Conservation (phyloP, 768 basidiomycete genomes). For the Rhodotorula sphaerocarpa region DNA sequence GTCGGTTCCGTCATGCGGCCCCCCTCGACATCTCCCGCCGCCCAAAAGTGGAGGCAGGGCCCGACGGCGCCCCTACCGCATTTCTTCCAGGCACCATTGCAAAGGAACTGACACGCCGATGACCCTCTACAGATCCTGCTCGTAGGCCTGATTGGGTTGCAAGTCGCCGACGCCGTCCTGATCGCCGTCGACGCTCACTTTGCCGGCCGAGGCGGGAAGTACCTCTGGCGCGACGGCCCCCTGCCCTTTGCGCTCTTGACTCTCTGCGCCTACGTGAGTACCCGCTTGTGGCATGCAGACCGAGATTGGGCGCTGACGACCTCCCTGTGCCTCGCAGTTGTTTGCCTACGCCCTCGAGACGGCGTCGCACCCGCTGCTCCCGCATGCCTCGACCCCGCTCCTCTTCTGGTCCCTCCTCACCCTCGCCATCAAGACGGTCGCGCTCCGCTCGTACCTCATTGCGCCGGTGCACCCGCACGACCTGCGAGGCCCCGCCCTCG, state of each 20-base stretch:
- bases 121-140: not conserved
- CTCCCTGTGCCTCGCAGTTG: slow-evolving; percentile 1
- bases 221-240: not conserved
- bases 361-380: slow-evolving; percentile 30
- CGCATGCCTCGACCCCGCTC: slow-evolving; percentile 48
- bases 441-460: slow-evolving; percentile 54
- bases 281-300: not conserved
- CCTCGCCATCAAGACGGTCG: slow-evolving; percentile 49
- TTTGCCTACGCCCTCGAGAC: slow-evolving; percentile 26
- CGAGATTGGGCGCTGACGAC: not conserved
- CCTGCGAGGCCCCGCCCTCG: slow-evolving; percentile 32
- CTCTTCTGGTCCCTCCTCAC: slow-evolving; percentile 79
- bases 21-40: no score
- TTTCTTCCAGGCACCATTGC: no score
- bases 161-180: slow-evolving; percentile 17
- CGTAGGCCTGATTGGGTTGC: not conserved
- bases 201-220: not conserved
- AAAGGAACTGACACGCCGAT: not conserved
- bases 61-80: no score
- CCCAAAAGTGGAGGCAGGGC: not conserved
- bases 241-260: slow-evolving; percentile 19
- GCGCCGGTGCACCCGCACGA: slow-evolving; percentile 36
- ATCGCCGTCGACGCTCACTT: slow-evolving; percentile 15
- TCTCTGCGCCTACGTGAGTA: slow-evolving; percentile 15
- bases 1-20: not conserved